A percentile compares a stretch with the other conserved stretches of the same genome.
Evolutionary conservation across 768 basidiomycete species (phyloP).

Genomic region (Lepiota subincarnata): DNA sequence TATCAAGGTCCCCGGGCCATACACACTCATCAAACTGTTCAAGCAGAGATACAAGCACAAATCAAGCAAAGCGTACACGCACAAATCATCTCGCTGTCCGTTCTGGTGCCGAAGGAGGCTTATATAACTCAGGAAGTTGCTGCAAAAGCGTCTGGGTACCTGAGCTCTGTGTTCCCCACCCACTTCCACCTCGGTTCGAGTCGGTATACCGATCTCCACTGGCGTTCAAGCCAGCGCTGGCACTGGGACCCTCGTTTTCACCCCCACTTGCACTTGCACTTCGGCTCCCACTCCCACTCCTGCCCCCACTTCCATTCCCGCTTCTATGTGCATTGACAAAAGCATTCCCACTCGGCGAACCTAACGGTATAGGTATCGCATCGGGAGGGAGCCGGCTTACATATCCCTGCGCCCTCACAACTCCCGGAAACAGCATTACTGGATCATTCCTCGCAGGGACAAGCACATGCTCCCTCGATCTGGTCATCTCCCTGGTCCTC

Average conservation of each 20-base stretch:
- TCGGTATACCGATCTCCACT: neutral
- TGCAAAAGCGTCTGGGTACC: slow-evolving; percentile 3
- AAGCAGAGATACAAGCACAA: neutral
- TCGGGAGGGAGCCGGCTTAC: slow-evolving; percentile 6
- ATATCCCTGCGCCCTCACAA: slow-evolving; percentile 33
- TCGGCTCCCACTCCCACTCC: neutral
- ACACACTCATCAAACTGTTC: no score
- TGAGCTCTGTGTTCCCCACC: slow-evolving; percentile 8
- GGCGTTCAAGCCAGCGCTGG: neutral
- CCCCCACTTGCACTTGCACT: neutral
- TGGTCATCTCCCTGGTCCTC: slow-evolving; percentile 1
- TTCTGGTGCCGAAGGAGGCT: neutral
- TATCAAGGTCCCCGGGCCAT: no score
- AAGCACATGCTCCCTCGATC: slow-evolving; percentile 22
- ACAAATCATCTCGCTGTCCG: neutral
- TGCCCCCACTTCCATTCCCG: neutral
- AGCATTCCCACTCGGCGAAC: neutral
- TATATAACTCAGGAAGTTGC: neutral
- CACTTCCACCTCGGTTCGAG: neutral
- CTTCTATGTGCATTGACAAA: neutral
- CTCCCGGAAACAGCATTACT: slow-evolving; percentile 30
- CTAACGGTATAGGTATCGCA: slow-evolving; percentile 1
- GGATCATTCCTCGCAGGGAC: slow-evolving; percentile 20
- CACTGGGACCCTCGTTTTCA: neutral
- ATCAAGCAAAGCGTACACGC: neutral